A percentile compares a stretch with the other conserved stretches of the same genome.
Evolutionary conservation across 306 rosid species (phyloP).

Genomic region (Lathyrus tuberosus): DNA sequence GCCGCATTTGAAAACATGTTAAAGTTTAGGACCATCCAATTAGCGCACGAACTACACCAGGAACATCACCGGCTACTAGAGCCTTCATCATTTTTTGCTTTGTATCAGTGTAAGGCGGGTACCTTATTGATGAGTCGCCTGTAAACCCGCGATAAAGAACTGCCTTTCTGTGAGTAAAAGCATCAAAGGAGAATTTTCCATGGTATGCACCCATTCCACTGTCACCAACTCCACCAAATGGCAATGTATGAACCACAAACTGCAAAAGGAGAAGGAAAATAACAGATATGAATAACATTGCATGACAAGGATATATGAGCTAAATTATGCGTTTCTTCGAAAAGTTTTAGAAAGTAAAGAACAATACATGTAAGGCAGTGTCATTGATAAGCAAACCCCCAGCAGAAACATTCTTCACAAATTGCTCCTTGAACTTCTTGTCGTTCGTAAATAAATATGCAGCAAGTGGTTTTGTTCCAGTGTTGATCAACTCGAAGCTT

Average conservation of each 20-base stretch:
- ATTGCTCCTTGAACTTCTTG: constrained; percentile 72
- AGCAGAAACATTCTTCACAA: constrained; percentile 67
- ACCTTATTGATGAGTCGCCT: constrained; percentile 72
- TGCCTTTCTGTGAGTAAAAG: constrained; percentile 85
- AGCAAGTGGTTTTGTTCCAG: constrained; percentile 91
- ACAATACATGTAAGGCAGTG: constrained; percentile 45
- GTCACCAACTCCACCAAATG: constrained; percentile 98
- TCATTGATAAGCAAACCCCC: constrained; percentile 88
- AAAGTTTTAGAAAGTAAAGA: background rate
- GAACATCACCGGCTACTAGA: constrained; percentile 58
- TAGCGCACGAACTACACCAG: constrained; percentile 61
- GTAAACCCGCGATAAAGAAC: constrained; percentile 74
- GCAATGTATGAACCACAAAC: constrained; percentile 69
- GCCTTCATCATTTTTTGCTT: constrained; percentile 74
- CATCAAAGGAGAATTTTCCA: constrained; percentile 93
- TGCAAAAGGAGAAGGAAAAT: constrained; percentile 39
- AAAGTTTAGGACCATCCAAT: constrained; percentile 58
- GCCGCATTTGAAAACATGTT: constrained; percentile 2
- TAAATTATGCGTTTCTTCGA: background rate
- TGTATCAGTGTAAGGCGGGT: constrained; percentile 81
- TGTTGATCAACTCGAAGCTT: constrained; percentile 69
- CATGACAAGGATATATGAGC: background rate
- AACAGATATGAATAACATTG: constrained; percentile 45
- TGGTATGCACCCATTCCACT: constrained; percentile 96
- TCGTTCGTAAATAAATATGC: constrained; percentile 84